A percentile compares a stretch with the other conserved stretches of the same genome.
Evolutionary conservation across 768 basidiomycete species (phyloP).

Genomic region (Ramaria sp.): DNA sequence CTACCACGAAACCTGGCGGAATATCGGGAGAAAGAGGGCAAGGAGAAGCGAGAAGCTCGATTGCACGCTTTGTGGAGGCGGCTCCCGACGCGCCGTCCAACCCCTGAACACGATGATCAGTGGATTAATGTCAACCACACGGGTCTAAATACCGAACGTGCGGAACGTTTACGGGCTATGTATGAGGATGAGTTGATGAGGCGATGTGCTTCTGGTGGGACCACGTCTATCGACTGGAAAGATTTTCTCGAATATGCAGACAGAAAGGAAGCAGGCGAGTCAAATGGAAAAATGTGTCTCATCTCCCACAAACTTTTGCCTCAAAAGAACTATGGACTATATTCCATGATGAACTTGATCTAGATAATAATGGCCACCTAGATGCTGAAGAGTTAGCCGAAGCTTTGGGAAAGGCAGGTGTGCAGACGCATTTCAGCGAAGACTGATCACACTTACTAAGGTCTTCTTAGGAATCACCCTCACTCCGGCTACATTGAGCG

Average conservation of each 20-base stretch:
- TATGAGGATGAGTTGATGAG: slow-evolving; percentile 72
- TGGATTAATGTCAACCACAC: slow-evolving; percentile 5
- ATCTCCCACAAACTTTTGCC: slow-evolving; percentile 6
- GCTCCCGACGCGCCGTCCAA: slow-evolving; percentile 28
- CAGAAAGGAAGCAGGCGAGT: slow-evolving; percentile 71
- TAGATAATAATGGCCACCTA: slow-evolving; percentile 78
- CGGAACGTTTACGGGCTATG: slow-evolving; percentile 50
- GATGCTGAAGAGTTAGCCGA: slow-evolving; percentile 51
- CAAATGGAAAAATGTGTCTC: slow-evolving; percentile 6
- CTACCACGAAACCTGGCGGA: slow-evolving; percentile 45
- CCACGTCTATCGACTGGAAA: slow-evolving; percentile 44
- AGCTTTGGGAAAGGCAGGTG: slow-evolving; percentile 69
- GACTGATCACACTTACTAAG: slow-evolving; percentile 1
- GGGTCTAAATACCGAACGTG: slow-evolving; percentile 39
- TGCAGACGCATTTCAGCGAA: slow-evolving; percentile 14
- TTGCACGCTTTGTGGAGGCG: slow-evolving; percentile 55
- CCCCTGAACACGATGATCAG: slow-evolving; percentile 16
- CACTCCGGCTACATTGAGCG: slow-evolving; percentile 55
- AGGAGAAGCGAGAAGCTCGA: slow-evolving; percentile 46
- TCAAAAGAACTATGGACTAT: slow-evolving; percentile 76
- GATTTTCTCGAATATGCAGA: slow-evolving; percentile 69
- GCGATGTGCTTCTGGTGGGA: slow-evolving; percentile 34
- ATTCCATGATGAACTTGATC: slow-evolving; percentile 83
- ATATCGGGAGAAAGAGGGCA: slow-evolving; percentile 56
- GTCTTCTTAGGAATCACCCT: slow-evolving; percentile 53